Evolutionary conservation across 352 stramenopile species (phyloP), one percentile per base, ranked within the genome.

Genomic region (Globisporangium uncinulatum): DNA sequence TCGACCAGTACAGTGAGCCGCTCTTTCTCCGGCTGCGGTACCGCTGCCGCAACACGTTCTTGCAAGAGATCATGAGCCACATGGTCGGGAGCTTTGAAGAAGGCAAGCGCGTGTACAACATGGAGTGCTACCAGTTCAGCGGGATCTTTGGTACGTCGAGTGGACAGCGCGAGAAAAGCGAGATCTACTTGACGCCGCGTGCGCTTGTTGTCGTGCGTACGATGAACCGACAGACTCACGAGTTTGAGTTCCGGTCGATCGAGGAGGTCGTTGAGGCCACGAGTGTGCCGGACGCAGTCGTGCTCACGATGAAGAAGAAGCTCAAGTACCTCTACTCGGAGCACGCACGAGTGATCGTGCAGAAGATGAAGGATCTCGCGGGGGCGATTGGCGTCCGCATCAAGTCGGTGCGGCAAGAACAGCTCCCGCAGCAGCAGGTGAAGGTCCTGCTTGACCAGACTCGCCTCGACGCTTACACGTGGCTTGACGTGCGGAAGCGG

Each of bases 21-120:
- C 61, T 86, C 11, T 91, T 79, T 51, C 56, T 93, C 34, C 73
- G 80, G 14, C 75, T 93, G 32, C 79, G 83, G 1, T 93, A 87
- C 49, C 74, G 83, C 49, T 89, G 83, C 47, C 78, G 81, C 14
- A 93, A 87, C 42, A 66, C 75, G 24, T 93, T 93, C 44, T 63
- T 93, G 50, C 83, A 93, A 69, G 83, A 93, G 52, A 61, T 93
- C 2, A 89, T 93, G 76, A 91, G 77, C 53, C 80, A 91, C 60
- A 73, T 91, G 45, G 62, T 74, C 20, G 80, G 80, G 10, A 89
- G 72, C 53, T 86, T 93, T 56, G 80, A 93, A 3, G 80, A 91
- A 34, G 86, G 90, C 37, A 86, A 88, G 62, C 75, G 79, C 5
- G 68, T 83, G 0, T 93, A 87, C 43, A 70, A 55, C 24, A 75